These are phyloP conservation scores for Clavaria fumosa DNA, from an alignment of 768 basidiomycete species.

Conservation along the genomic window DNA sequence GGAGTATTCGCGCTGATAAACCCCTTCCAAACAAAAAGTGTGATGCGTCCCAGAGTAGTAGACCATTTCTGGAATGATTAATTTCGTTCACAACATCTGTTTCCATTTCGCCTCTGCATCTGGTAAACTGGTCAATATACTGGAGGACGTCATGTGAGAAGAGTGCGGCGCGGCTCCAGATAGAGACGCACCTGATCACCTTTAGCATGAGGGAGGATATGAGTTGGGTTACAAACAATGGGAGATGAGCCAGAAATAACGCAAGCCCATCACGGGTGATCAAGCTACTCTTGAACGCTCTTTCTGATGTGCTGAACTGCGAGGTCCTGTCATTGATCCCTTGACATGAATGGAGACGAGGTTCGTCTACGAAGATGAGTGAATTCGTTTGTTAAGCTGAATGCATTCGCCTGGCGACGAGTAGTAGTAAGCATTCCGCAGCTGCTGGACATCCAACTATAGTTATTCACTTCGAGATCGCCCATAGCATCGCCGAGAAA, in stretches of 20 bases:
- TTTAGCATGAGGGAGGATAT: slow-evolving; percentile 2
- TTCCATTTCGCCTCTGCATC: not conserved
- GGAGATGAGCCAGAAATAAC: not conserved
- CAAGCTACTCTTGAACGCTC: not conserved
- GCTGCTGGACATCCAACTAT: slow-evolving; percentile 3
- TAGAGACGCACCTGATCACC: slow-evolving; percentile 1
- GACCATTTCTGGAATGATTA: slow-evolving; percentile 2
- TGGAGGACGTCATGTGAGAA: not conserved
- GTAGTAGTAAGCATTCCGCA: slow-evolving; percentile 7
- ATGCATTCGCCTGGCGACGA: slow-evolving; percentile 6
- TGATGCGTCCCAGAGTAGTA: not conserved
- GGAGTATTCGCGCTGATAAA: not conserved
- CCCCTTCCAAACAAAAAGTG: not conserved
- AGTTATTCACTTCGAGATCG: slow-evolving; percentile 9
- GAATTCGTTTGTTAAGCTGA: not conserved
- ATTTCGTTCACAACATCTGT: not conserved
- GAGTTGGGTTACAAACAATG: not conserved
- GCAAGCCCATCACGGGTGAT: not conserved
- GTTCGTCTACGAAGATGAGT: slow-evolving; percentile 3
- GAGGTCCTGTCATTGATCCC: slow-evolving; percentile 2
- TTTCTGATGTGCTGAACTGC: not conserved
- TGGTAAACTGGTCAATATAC: slow-evolving; percentile 2
- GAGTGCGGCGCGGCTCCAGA: not conserved
- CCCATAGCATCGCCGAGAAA: not conserved
- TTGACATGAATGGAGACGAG: slow-evolving; percentile 7